Evolutionary conservation across 805 yeast species (phyloP).

Genomic region (Hanseniaspora lachancei): DNA sequence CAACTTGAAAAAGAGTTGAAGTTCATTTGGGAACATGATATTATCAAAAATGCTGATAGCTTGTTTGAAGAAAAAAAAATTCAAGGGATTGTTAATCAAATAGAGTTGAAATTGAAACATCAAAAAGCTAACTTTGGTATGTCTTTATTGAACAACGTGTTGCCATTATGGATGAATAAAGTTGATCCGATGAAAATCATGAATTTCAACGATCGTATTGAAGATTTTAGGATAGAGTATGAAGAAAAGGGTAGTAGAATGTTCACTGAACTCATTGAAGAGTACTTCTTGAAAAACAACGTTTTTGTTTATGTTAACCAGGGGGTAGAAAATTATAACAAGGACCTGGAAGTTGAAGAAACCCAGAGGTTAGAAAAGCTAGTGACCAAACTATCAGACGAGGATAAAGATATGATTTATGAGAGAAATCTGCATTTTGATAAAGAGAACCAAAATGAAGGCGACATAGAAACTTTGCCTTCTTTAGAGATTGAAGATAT

Average conservation of each 20-base stretch:
- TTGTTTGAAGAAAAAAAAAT: conserved; percentile 32
- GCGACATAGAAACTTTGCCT: conserved; percentile 66
- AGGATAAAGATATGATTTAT: conserved; percentile 45
- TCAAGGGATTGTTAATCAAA: conserved; percentile 78
- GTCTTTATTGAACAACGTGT: conserved; percentile 53
- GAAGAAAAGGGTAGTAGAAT: conserved; percentile 38
- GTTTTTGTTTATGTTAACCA: conserved; percentile 62
- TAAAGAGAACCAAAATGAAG: conserved; percentile 30
- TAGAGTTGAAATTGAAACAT: conserved; percentile 71
- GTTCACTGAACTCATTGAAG: conserved; percentile 46
- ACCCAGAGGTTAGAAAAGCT: conserved; percentile 34
- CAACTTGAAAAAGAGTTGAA: conserved; percentile 35
- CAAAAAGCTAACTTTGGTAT: conserved; percentile 86
- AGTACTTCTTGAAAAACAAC: conserved; percentile 41
- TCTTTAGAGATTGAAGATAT: conserved; percentile 65
- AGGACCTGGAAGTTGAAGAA: conserved; percentile 44
- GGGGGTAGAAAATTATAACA: conserved; percentile 49
- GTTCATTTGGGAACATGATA: conserved; percentile 17
- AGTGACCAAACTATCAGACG: conserved; percentile 34
- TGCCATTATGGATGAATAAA: conserved; percentile 78
- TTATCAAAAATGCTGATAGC: conserved; percentile 29
- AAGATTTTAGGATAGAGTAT: conserved; percentile 50
- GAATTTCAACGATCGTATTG: conserved; percentile 49
- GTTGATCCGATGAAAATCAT: conserved; percentile 61
- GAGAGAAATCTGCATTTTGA: conserved; percentile 56